Conservation (phyloP, 2,329 filamentous ascomycete genomes). For the Exophiala sp. region DNA sequence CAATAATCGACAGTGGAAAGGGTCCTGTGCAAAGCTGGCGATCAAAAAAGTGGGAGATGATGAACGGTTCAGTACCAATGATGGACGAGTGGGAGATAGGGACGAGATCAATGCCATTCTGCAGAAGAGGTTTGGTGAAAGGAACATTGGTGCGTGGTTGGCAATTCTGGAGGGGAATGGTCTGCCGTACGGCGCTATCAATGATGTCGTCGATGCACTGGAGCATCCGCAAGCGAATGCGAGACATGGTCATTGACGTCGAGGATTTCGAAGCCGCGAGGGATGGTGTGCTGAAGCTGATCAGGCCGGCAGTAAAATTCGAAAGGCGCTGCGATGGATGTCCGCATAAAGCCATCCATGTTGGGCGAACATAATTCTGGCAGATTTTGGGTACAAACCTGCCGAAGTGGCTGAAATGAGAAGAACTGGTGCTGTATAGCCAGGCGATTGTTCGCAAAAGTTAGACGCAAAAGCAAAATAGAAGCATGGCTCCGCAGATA, state of each 20-base stretch:
- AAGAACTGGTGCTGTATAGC: constrained; percentile 20
- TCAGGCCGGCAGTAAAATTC: constrained; percentile 27
- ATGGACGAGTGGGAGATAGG: constrained; percentile 25
- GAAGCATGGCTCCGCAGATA: neutral
- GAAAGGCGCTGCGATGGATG: constrained; percentile 14
- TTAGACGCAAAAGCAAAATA: constrained; percentile 2
- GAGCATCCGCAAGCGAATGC: constrained; percentile 24
- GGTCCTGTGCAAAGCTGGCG: constrained; percentile 19
- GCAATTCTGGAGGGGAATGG: constrained; percentile 24
- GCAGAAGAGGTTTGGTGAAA: constrained; percentile 19
- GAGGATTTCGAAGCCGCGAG: constrained; percentile 24
- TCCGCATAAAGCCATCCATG: constrained; percentile 23
- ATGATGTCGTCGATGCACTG: constrained; percentile 26
- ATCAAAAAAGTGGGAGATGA: constrained; percentile 17
- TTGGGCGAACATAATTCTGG: constrained; percentile 26
- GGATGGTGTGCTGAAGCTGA: constrained; percentile 23
- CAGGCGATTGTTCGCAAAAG: neutral
- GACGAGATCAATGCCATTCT: constrained; percentile 21
- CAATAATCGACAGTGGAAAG: constrained; percentile 27
- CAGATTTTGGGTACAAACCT: constrained; percentile 19
- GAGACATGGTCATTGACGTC: constrained; percentile 25
- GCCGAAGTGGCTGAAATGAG: constrained; percentile 24
- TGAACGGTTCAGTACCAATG: constrained; percentile 22
- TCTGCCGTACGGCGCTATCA: constrained; percentile 27
- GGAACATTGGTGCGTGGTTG: constrained; percentile 23